Base-by-base conservation (phyloP, 2,329 filamentous ascomycete genomes). In the Fusarium piperis region DNA sequence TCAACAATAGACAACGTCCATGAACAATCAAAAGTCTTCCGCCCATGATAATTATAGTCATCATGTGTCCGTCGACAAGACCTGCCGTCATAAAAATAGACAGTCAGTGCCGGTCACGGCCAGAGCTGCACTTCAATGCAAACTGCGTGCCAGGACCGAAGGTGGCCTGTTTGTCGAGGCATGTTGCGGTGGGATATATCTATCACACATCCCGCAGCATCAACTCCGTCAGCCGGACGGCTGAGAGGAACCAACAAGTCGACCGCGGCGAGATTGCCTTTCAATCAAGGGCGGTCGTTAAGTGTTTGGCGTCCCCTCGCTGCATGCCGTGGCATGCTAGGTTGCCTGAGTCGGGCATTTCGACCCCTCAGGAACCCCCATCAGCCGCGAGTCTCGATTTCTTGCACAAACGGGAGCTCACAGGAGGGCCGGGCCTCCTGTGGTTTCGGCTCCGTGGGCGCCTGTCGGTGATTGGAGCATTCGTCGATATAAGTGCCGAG, bases 141-240 rank as follows among this genome's bases (percentile, higher is more conserved):
- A 20, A 23, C 26, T 60, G 41, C 38, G 56, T 60, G 30, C 32
- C 52, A 44, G 36, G 26, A 46, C 32, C 46, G 32, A 56, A 53
- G 56, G 39, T 51, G 51, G 35, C 61, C 52, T 70, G 64, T 53
- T 69, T 59, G 35, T 64, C 58, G 59, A 68, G 60, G 28, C 64
- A 60, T 56, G 59, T 60, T 62, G 64, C 67, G 63, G 71, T 67
- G 70, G 60, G 73, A 75, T 74, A 76, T 73, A 74, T 76, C 73
- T 76, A 74, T 70, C 74, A 46, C 71, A 65, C 62, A 62, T 74
- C 67, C 52, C 64, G 63, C 65, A 65, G 46, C 32, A 44, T 59
- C 39, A 58, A 53, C 53, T 70, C 36, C 38, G 18, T 53, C 23
- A n/a, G 52, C n/a, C n/a, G 10, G 18, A 51, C 30, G 26, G 51